phyloP scores from a whole-genome alignment of 1,284 basidiomycete genomes.

The Coniferiporia weirii region DNA sequence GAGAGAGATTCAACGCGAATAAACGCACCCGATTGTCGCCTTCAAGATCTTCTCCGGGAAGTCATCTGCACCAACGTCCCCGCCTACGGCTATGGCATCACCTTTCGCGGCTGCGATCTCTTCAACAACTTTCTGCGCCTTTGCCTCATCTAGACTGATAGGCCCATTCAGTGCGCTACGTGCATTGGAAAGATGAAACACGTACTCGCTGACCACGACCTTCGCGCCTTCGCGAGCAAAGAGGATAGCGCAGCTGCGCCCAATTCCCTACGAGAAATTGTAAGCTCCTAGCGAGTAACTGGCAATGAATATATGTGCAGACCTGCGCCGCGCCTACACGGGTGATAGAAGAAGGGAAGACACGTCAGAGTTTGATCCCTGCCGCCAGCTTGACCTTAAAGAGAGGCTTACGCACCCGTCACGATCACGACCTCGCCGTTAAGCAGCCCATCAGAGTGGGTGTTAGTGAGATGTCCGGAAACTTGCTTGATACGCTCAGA shows the following conservation, averaged over 20 bases:
- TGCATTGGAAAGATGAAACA: neutral
- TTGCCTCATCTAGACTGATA: conserved; percentile 59
- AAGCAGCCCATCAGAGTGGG: conserved; percentile 58
- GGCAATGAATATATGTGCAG: conserved; percentile 12
- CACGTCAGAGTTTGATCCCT: conserved; percentile 14
- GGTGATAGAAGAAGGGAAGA: conserved; percentile 12
- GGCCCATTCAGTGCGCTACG: neutral
- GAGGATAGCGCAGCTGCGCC: conserved; percentile 65
- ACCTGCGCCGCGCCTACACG: conserved; percentile 69
- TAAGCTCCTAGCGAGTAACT: neutral
- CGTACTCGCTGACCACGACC: conserved; percentile 76
- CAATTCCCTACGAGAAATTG: conserved; percentile 55
- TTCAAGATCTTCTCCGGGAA: conserved; percentile 77
- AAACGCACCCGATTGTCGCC: conserved; percentile 65
- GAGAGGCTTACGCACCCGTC: conserved; percentile 46
- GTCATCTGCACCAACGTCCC: conserved; percentile 76
- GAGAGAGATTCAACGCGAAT: neutral
- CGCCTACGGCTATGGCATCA: conserved; percentile 64
- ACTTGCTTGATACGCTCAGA: conserved; percentile 61
- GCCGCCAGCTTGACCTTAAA: conserved; percentile 20
- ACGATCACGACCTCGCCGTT: conserved; percentile 80
- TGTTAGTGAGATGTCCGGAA: conserved; percentile 59
- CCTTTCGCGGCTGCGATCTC: conserved; percentile 76
- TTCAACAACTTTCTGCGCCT: conserved; percentile 58
- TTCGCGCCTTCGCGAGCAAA: conserved; percentile 85